These are phyloP conservation scores for Russula lepida DNA, from an alignment of 768 basidiomycete genomes.

Conservation along the genomic window DNA sequence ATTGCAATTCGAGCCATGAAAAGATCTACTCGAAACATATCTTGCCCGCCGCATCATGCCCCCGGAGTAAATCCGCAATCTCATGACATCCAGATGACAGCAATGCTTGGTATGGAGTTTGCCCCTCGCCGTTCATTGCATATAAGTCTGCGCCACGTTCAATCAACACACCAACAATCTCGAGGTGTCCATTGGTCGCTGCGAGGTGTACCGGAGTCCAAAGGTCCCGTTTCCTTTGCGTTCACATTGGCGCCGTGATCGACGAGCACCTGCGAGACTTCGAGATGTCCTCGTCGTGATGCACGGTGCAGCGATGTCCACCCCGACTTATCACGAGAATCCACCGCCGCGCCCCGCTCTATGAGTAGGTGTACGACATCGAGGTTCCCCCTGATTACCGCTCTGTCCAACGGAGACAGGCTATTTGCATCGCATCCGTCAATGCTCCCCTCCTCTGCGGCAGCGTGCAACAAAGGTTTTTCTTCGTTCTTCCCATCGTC, in stretches of 20 bases:
- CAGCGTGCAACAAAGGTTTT: background rate
- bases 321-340: background rate
- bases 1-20: background rate
- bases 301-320: background rate
- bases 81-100: background rate
- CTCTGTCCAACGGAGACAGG: background rate
- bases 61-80: background rate
- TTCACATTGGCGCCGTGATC: background rate
- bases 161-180: background rate
- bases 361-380: background rate
- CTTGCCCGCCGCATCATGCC: background rate
- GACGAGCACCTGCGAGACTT: background rate
- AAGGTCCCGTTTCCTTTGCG: background rate
- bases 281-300: background rate
- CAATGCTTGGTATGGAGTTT: background rate
- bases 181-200: background rate
- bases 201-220: constrained; percentile 1
- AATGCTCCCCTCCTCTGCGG: background rate
- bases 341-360: background rate
- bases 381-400: background rate
- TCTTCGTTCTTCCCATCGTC: background rate
- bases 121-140: background rate
- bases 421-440: background rate
- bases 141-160: background rate
- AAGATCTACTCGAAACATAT: background rate